Conservation (phyloP, 2,329 filamentous ascomycete species). For the Ophiostoma sp. region DNA sequence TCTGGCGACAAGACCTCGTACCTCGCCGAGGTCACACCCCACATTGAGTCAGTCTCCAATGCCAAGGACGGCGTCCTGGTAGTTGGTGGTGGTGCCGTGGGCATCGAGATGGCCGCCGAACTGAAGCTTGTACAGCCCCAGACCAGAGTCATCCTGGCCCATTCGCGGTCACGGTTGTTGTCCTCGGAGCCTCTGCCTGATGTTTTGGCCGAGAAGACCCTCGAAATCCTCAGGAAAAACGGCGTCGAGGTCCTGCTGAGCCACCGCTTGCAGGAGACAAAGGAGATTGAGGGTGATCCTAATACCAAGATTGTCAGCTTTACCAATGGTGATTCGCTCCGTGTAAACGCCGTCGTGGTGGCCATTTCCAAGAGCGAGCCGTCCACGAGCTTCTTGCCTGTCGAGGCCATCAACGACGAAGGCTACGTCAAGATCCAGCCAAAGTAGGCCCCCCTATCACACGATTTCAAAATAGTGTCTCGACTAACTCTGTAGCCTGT, state of each 20-base stretch:
- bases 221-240: conserved; percentile 52
- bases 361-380: conserved; percentile 60
- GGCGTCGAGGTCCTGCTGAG: conserved; percentile 61
- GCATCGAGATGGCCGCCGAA: conserved; percentile 76
- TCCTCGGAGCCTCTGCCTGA: conserved; percentile 68
- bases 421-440: conserved; percentile 60
- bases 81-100: conserved; percentile 74
- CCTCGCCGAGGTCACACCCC: conserved; percentile 54
- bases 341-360: conserved; percentile 61
- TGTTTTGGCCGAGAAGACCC: conserved; percentile 58
- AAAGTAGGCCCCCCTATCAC: conserved; percentile 35
- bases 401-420: conserved; percentile 53
- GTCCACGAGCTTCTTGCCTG: conserved; percentile 58
- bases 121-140: conserved; percentile 62
- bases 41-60: conserved; percentile 50
- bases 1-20: conserved; percentile 57
- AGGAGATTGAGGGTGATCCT: conserved; percentile 38
- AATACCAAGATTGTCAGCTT: conserved; percentile 49
- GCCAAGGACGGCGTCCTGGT: conserved; percentile 58
- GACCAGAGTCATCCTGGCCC: conserved; percentile 64
- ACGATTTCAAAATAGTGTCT: background rate
- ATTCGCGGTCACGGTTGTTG: conserved; percentile 64
- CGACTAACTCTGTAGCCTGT: conserved; percentile 39
- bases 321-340: conserved; percentile 53
- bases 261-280: conserved; percentile 51